Conservation (phyloP, 106 monocot genomes). For the Apostasia shenzhenica region DNA sequence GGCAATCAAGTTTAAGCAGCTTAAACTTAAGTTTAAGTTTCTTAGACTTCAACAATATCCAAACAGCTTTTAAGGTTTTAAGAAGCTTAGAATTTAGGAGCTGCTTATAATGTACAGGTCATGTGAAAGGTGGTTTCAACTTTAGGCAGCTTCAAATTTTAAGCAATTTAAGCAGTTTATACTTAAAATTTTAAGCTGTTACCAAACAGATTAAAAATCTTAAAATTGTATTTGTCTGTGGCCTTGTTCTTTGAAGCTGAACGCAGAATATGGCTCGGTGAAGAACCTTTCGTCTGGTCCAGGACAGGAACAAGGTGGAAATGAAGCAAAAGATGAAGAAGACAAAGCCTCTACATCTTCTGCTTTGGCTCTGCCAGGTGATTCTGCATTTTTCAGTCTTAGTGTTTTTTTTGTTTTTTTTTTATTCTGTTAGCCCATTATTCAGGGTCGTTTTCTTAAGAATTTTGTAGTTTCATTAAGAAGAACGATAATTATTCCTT, state of each 20-base stretch:
- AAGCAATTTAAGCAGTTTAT: too few species aligned
- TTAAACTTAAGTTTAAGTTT: too few species aligned
- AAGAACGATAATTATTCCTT: too few species aligned
- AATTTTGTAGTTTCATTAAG: too few species aligned
- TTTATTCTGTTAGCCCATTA: neutral
- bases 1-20: too few species aligned
- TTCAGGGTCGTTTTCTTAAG: neutral
- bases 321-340: slow-evolving; percentile 20
- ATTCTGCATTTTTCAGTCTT: neutral
- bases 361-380: slow-evolving; percentile 64
- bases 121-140: too few species aligned
- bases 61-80: too few species aligned
- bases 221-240: neutral
- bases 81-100: too few species aligned
- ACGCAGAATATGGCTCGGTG: slow-evolving; percentile 69
- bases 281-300: slow-evolving; percentile 36
- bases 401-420: neutral
- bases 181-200: too few species aligned
- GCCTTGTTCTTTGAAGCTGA: slow-evolving; percentile 33
- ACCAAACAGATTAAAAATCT: neutral
- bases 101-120: too few species aligned
- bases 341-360: slow-evolving; percentile 26
- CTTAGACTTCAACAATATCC: too few species aligned
- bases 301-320: slow-evolving; percentile 11
- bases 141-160: too few species aligned